Base-by-base conservation (phyloP, 2,329 filamentous ascomycete genomes). In the Immersiporthe knoxdaviesiana region DNA sequence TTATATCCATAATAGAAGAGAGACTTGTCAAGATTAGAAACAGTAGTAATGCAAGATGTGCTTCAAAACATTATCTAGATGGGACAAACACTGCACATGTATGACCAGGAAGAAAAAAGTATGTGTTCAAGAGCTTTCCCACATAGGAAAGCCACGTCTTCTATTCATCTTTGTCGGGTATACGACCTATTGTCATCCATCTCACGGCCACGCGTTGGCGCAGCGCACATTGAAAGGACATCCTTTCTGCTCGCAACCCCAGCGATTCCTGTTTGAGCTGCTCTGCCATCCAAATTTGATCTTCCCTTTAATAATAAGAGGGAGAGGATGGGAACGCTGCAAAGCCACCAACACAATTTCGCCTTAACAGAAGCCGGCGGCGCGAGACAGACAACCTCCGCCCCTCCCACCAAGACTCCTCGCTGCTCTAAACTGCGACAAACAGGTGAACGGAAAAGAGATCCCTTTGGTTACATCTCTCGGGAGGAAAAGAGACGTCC, bases 371-470 rank as follows among this genome's bases (percentile, higher is more conserved):
- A 56, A 56, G 52, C 27, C 27, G 12, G 14, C 52, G 24, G 18
- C 24, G 24, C 52, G 14, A 27, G 59, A 61, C 32, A 30, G 16
- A 62, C n/a, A 2, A 37, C 37, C n/a, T 62, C n/a, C 30, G 16
- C 21, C 24, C 59, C 7, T n/a, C n/a, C n/a, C n/a, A n/a, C n/a
- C 59, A 30, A 16, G 59, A 62, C 59, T 30, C 37, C 59, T 62
- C 39, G 59, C 59, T 44, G 59, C 37, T 27, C 35, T 41, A 44
- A 27, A 62, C 59, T 41, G 24, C 18, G n/a, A 35, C 24, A 41
- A 18, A 21, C 24, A 3, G 41, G 24, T 8, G 5, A 30, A 47
- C 27, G 30, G 5, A 24, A 24, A 62, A 3, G 12, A 37, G 12
- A 37, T 37, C 32, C 35, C 37, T 18, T 27, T 27, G 14, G n/a